These are phyloP conservation scores for Dryas alaskensis DNA, from an alignment of 306 rosid species.

Conservation along the genomic window DNA sequence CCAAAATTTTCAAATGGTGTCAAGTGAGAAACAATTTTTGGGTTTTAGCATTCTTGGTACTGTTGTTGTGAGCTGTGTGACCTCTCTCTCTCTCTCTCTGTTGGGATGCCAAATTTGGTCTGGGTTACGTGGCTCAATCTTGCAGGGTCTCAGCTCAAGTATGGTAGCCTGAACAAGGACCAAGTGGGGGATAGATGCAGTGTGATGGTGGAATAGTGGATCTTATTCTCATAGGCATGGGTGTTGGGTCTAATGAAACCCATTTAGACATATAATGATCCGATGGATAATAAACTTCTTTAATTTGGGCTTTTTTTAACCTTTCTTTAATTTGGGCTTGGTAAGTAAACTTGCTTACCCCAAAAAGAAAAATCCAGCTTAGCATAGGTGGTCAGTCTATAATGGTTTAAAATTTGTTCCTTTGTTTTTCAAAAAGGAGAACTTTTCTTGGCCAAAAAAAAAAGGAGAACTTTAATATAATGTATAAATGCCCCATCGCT, in stretches of 20 bases:
- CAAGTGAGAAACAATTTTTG: conserved; percentile 10
- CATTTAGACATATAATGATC: neutral
- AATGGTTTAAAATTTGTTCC: too few relatives aligned
- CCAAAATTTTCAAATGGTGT: neutral
- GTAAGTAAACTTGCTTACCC: too few relatives aligned
- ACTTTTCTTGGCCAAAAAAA: too few relatives aligned
- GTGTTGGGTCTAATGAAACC: neutral
- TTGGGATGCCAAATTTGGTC: conserved; percentile 19
- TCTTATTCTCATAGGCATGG: too few relatives aligned
- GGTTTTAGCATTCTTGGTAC: conserved; percentile 25
- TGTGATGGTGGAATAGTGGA: too few relatives aligned
- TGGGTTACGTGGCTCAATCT: conserved; percentile 26
- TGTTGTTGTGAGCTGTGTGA: neutral
- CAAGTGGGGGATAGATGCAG: too few relatives aligned
- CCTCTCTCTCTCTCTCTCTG: neutral
- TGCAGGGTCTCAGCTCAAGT: neutral
- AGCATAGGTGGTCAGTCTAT: too few relatives aligned
- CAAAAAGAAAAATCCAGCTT: neutral
- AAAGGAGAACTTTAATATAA: neutral
- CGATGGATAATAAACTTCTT: neutral
- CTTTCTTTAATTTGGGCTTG: neutral
- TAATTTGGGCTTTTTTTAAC: neutral
- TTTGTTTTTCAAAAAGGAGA: too few relatives aligned
- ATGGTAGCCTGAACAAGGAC: neutral
- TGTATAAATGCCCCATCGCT: neutral